Evolutionary conservation across 2,329 filamentous ascomycete genomes (phyloP), one percentile per base, ranked within the genome.

Genomic region (Aspergillus transmontanensis): DNA sequence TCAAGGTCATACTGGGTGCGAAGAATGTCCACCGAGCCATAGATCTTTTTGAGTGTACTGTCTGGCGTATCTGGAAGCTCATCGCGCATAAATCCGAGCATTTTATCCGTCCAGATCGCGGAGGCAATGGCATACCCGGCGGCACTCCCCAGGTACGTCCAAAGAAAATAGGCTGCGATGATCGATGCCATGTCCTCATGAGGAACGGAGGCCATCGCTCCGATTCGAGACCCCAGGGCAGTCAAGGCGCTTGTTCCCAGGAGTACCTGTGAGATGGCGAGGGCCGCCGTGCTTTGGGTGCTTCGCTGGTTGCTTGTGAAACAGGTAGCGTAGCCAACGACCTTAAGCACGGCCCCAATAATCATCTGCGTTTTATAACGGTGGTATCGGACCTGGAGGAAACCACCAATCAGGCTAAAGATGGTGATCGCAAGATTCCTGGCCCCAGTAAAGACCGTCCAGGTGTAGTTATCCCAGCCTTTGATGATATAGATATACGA

Each of bases 361-460:
- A 81, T 62, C 76, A 78, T 78, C 21, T 81, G 59, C 9, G 71
- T 66, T 71, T 81, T 82, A 76, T 81, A 82, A 1, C 79, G 73
- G 60, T 82, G 80, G 0, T 78, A 77, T 26, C 57, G 48, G 0
- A 75, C 66, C 34, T 81, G 79, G 5, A 74, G 68, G 21, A 73
- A 55, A 0, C 73, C 71, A 26, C 57, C 67, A 12, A 81, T 41
- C 3, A 78, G 78, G 0, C 78, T 73, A 4, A 80, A 46, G 5
- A 81, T 45, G 46, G 76, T 73, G 21, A 82, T 75, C 0, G 74
- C 75, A 68, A 81, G 75, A 23, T 78, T 81, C 1, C 77, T 79
- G 63, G 75, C 75, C 21, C 75, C 75, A 11, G 78, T 53, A 68
- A 81, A 81, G 32, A 80, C 76, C 7, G 75, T 81, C 79, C 79